These are phyloP conservation scores for Entrophospora sp. DNA, from an alignment of 192 early-diverging fungal species.

Conservation along the genomic window DNA sequence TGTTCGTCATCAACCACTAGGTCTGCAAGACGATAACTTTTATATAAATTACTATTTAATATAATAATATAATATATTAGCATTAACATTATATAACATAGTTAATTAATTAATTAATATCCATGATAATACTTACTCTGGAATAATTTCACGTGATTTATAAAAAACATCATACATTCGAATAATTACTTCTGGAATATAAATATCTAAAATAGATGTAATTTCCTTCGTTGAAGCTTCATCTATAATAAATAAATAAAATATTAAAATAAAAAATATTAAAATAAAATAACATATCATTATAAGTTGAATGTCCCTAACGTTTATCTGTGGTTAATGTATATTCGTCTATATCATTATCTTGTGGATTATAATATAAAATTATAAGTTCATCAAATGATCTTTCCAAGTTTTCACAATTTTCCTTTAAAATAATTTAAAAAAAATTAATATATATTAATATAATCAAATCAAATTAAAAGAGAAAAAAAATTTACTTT, in stretches of 20 bases:
- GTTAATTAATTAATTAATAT: not conserved
- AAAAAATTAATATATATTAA: too few relatives aligned
- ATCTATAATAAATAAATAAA: not conserved
- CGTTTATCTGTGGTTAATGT: too few relatives aligned
- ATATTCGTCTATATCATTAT: too few relatives aligned
- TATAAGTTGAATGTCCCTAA: too few relatives aligned
- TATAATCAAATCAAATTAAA: too few relatives aligned
- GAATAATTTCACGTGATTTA: not conserved
- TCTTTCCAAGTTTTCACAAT: too few relatives aligned
- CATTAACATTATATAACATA: not conserved
- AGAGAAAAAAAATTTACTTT: too few relatives aligned
- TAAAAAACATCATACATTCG: not conserved
- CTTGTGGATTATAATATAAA: too few relatives aligned
- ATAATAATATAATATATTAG: not conserved
- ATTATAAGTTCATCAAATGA: too few relatives aligned
- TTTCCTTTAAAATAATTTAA: too few relatives aligned
- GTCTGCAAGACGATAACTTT: conserved; percentile 11
- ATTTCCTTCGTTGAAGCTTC: not conserved
- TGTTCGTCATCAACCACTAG: not conserved
- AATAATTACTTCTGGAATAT: conserved; percentile 10
- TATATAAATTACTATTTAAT: conserved; percentile 6
- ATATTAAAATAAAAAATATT: too few relatives aligned
- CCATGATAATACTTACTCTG: not conserved
- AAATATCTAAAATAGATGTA: not conserved
- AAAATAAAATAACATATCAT: too few relatives aligned